Percentiles rank a stretch among this genome's conserved stretches.
Conservation (phyloP, 2,329 filamentous ascomycete genomes). For the Leptoxyphium fumago region DNA sequence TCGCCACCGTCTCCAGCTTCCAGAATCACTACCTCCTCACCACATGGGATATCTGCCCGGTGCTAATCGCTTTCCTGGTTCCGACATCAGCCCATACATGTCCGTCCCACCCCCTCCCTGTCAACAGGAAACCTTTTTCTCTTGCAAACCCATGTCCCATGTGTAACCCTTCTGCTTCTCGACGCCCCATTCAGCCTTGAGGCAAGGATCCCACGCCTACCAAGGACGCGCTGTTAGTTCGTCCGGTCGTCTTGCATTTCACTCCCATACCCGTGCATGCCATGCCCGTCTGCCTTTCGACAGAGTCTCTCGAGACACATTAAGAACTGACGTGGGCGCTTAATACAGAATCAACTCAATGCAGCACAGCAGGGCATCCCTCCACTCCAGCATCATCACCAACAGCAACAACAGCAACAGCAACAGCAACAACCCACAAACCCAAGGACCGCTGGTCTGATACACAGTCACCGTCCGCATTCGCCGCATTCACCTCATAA, state of each 20-base stretch:
- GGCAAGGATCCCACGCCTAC: not conserved
- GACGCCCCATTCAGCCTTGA: not conserved
- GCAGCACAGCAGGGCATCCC: not conserved
- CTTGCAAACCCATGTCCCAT: too few relatives aligned
- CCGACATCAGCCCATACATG: too few relatives aligned
- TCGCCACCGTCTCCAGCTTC: too few relatives aligned
- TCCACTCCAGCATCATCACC: not conserved
- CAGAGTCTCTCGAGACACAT: not conserved
- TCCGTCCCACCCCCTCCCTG: too few relatives aligned
- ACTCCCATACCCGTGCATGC: not conserved
- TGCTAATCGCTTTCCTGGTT: too few relatives aligned
- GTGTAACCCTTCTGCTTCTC: not conserved
- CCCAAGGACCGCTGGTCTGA: constrained; percentile 56
- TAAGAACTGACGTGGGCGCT: not conserved
- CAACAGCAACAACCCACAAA: constrained; percentile 47
- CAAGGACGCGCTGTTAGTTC: not conserved
- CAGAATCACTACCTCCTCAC: too few relatives aligned
- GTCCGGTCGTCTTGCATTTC: not conserved
- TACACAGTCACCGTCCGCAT: constrained; percentile 53
- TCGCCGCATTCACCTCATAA: constrained; percentile 45
- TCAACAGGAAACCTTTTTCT: too few relatives aligned
- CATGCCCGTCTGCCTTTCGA: not conserved
- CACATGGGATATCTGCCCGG: too few relatives aligned
- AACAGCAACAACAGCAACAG: constrained; percentile 2
- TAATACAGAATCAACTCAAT: not conserved